Base-by-base conservation (phyloP, 352 stramenopile species). In the Globisporangium ultimum region DNA sequence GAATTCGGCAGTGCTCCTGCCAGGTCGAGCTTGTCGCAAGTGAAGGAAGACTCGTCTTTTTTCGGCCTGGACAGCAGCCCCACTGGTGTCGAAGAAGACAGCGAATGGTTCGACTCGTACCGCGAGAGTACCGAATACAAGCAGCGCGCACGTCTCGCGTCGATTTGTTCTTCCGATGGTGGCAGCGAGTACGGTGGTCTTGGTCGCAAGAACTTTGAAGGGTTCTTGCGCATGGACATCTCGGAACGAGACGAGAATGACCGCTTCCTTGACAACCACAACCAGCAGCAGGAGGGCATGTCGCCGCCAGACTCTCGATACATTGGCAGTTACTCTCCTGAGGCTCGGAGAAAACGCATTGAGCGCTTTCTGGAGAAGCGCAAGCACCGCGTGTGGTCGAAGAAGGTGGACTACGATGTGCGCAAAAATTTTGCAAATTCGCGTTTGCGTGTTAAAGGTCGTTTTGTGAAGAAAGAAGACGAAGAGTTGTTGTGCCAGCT, bases 401-500 rank as follows among this genome's bases (percentile, higher is more conserved):
- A 99, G 68, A 98, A 98, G 50, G 96, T 99, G 10, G 97, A 99
- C 75, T 99, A 99, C 68, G 96, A 98, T 66, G 96, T 99, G 21
- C 81, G 97, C 50, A 99, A 99, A 78, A 99, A 98, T 69, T 99
- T 99, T 84, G 97, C 97, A 47, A 97, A 99, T 79, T 98, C 92
- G 74, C 80, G 97, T 50, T 74, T 99, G 66, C 84, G 97, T 50
- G 96, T 99, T 12, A 99, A 99, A 70, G 94, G 97, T 48, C 88
- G 96, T 47, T 99, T 99, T 74, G 97, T 99, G 28, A 99, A 98
- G 77, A 99, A 99, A 65, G 96, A 99, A 68, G 97, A 99, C 71
- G 90, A 97, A 64, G 80, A 97, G 69, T 64, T 97, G 59, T 70
- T 97, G 46, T 91, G 89, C 55, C 72, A 89, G 58, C 66, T 91